Evolutionary conservation across 306 rosid species (phyloP).

Genomic region (Styphnolobium japonicum): DNA sequence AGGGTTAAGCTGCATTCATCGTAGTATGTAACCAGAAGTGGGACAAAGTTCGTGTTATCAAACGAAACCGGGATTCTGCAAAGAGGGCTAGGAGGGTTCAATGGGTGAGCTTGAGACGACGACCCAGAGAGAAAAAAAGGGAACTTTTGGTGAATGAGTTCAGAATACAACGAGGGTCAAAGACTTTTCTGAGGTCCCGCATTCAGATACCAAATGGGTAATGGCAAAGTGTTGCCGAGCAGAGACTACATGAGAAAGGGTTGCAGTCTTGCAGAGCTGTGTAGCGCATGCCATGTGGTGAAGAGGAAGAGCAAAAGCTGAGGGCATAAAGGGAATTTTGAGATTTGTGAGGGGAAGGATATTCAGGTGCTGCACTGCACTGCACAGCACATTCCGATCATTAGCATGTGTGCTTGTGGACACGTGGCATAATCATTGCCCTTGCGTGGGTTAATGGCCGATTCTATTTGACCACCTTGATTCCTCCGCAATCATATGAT

Average conservation of each 20-base stretch:
- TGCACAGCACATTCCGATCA: neutral
- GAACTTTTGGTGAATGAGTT: neutral
- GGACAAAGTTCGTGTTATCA: neutral
- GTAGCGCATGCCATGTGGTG: slow-evolving; percentile 31
- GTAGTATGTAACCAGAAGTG: neutral
- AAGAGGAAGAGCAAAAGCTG: neutral
- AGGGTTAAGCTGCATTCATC: slow-evolving; percentile 7
- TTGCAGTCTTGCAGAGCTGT: neutral
- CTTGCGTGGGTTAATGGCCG: neutral
- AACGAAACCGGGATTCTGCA: neutral
- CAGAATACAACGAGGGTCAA: neutral
- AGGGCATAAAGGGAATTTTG: slow-evolving; percentile 36
- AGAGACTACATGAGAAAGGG: neutral
- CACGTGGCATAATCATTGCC: slow-evolving; percentile 19
- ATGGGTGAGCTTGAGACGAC: slow-evolving; percentile 1
- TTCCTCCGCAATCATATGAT: neutral
- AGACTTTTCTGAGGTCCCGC: neutral
- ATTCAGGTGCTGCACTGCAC: slow-evolving; percentile 35
- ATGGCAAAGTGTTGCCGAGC: neutral
- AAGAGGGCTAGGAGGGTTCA: slow-evolving; percentile 14
- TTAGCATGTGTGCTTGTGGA: neutral
- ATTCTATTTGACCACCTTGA: slow-evolving; percentile 5
- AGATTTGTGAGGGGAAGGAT: slow-evolving; percentile 13
- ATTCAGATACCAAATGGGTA: neutral
- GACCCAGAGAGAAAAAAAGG: neutral